Percentiles rank a stretch among this genome's conserved stretches.
These are phyloP conservation scores for Yarrowia keelungensis DNA, from an alignment of 805 yeast species.

Conservation along the genomic window DNA sequence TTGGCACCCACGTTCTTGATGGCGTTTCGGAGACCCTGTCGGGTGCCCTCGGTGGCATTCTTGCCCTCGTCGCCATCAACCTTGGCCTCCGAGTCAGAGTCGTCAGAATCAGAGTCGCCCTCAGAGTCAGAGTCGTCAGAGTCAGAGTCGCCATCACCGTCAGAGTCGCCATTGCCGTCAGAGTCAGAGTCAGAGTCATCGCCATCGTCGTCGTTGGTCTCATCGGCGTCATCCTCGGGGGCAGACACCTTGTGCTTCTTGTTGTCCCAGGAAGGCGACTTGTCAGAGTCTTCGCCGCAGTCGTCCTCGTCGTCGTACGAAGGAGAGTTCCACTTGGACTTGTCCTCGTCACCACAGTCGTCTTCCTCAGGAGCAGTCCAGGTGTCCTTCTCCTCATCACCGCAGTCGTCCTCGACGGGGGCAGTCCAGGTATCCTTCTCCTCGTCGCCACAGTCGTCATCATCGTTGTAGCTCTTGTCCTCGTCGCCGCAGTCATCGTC, in stretches of 20 bases:
- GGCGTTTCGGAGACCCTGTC: conserved; percentile 21
- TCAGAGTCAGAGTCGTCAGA: background rate
- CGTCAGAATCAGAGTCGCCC: conserved; percentile 2
- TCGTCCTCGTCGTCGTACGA: conserved; percentile 9
- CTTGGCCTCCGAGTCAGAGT: conserved; percentile 21
- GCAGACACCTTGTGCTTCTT: conserved; percentile 4
- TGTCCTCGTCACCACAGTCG: background rate
- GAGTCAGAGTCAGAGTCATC: background rate
- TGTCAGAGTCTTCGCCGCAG: conserved; percentile 15
- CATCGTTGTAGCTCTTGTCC: conserved; percentile 15
- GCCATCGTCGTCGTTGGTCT: background rate
- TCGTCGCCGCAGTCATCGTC: conserved; percentile 30
- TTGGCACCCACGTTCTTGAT: conserved; percentile 32
- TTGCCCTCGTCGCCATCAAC: conserved; percentile 20
- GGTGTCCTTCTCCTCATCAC: background rate
- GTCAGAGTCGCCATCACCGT: background rate
- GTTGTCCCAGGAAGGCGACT: conserved; percentile 5
- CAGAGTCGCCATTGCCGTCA: background rate
- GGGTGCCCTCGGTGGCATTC: conserved; percentile 25
- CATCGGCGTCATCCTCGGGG: background rate
- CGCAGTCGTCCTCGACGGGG: background rate
- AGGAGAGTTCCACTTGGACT: background rate
- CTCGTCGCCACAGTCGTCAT: background rate
- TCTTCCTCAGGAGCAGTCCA: background rate
- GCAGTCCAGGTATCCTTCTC: background rate